Evolutionary conservation across 2,329 filamentous ascomycete genomes (phyloP).

Genomic region (Diplocarpon rosae): DNA sequence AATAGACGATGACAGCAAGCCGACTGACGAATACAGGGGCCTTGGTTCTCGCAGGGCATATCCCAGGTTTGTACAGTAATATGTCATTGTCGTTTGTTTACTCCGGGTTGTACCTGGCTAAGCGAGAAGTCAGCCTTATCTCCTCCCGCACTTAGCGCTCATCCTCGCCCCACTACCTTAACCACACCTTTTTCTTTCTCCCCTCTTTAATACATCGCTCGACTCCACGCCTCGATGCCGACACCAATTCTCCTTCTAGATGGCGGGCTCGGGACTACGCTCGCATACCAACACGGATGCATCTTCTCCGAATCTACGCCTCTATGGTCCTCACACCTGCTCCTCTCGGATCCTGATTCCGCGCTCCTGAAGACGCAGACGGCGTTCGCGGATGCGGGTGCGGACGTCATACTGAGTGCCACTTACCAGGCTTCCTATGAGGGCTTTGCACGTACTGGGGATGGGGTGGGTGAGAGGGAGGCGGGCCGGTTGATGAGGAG

Average conservation of each 20-base stretch:
- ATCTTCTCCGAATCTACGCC: constrained; percentile 43
- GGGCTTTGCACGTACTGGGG: constrained; percentile 34
- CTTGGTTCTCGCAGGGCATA: too few relatives aligned
- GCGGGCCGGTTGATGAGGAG: constrained; percentile 35
- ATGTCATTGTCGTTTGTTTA: too few relatives aligned
- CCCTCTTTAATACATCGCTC: background rate
- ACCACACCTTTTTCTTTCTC: background rate
- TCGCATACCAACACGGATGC: constrained; percentile 45
- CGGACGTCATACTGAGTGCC: constrained; percentile 53
- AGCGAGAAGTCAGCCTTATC: too few relatives aligned
- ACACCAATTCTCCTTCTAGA: constrained; percentile 41
- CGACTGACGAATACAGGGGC: too few relatives aligned
- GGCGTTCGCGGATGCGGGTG: constrained; percentile 36
- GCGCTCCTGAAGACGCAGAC: constrained; percentile 14
- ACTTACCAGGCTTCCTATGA: constrained; percentile 54
- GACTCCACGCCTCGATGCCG: background rate
- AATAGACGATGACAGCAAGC: too few relatives aligned
- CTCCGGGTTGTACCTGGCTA: too few relatives aligned
- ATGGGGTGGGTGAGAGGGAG: constrained; percentile 17
- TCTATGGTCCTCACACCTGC: constrained; percentile 57
- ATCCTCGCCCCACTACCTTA: background rate
- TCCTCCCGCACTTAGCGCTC: too few relatives aligned
- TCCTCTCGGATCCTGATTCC: constrained; percentile 32
- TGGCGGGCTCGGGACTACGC: constrained; percentile 56
- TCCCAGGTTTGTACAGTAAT: too few relatives aligned